Conservation (phyloP, 495 filamentous ascomycete species). For the Pseudoneurospora amorphoporcata region DNA sequence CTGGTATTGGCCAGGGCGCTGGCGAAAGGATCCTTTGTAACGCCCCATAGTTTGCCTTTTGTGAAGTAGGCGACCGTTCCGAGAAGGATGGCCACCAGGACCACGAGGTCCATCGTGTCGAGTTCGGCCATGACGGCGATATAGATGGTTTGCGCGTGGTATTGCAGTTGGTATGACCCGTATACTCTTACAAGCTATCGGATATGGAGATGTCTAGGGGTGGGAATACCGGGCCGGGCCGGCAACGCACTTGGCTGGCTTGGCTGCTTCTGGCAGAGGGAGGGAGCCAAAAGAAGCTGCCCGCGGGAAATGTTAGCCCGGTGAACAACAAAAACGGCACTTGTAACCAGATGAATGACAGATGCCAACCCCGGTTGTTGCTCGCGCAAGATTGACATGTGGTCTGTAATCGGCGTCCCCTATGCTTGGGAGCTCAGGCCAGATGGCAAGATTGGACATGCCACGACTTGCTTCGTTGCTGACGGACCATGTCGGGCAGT, state of each 20-base stretch:
- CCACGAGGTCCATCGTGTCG: conserved; percentile 86
- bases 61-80: conserved; percentile 94
- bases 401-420: neutral
- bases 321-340: neutral
- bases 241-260: neutral
- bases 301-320: neutral
- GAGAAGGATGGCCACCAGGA: conserved; percentile 73
- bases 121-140: conserved; percentile 71
- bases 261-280: neutral
- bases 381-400: neutral
- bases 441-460: neutral
- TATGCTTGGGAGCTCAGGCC: neutral
- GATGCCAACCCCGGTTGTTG: neutral
- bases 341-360: neutral
- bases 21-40: conserved; percentile 80
- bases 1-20: conserved; percentile 55
- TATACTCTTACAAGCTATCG: neutral
- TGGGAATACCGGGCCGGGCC: neutral
- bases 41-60: conserved; percentile 86
- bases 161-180: neutral
- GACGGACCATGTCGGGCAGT: neutral
- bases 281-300: neutral
- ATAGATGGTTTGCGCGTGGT: neutral
- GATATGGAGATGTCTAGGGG: neutral
- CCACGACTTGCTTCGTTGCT: neutral